Conservation (phyloP, 305 asterid species). For the Striga hermonthica region DNA sequence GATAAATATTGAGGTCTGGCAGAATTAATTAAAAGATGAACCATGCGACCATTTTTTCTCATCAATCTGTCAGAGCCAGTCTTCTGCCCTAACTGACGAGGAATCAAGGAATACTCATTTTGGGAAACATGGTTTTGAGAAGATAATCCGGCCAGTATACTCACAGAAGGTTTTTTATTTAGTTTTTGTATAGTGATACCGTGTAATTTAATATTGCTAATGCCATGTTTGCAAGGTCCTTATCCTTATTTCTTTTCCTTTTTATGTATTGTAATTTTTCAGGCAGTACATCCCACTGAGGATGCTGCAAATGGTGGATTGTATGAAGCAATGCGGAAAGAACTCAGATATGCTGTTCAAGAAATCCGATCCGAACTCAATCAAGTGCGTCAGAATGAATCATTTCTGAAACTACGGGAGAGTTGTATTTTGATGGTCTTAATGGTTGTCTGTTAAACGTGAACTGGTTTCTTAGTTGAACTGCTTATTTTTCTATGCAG, state of each 20-base stretch:
- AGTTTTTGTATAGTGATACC: not conserved
- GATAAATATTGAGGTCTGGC: constrained; percentile 23
- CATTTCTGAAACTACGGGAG: not conserved
- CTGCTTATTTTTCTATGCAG: constrained; percentile 40
- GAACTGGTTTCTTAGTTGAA: constrained; percentile 18
- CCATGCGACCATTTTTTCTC: constrained; percentile 13
- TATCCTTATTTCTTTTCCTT: constrained; percentile 19
- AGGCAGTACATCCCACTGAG: constrained; percentile 59
- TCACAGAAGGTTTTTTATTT: constrained; percentile 55
- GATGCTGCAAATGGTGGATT: constrained; percentile 55
- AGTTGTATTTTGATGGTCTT: constrained; percentile 10
- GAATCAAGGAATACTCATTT: constrained; percentile 58
- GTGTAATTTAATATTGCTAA: constrained; percentile 17
- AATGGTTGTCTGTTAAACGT: constrained; percentile 21
- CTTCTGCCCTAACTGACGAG: constrained; percentile 88
- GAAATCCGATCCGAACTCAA: constrained; percentile 77
- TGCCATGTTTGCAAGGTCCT: constrained; percentile 22
- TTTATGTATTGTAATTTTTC: constrained; percentile 26
- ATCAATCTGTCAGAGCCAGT: constrained; percentile 70
- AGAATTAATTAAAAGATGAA: constrained; percentile 16
- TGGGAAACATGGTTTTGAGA: constrained; percentile 64
- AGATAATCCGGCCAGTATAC: constrained; percentile 69
- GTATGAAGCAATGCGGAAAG: constrained; percentile 76
- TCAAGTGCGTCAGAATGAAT: constrained; percentile 47
- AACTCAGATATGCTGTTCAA: constrained; percentile 79